A percentile compares a stretch with the other conserved stretches of the same genome.
Evolutionary conservation across 345 rosid genomes (phyloP).

Genomic region (Noccaea bulbosa): DNA sequence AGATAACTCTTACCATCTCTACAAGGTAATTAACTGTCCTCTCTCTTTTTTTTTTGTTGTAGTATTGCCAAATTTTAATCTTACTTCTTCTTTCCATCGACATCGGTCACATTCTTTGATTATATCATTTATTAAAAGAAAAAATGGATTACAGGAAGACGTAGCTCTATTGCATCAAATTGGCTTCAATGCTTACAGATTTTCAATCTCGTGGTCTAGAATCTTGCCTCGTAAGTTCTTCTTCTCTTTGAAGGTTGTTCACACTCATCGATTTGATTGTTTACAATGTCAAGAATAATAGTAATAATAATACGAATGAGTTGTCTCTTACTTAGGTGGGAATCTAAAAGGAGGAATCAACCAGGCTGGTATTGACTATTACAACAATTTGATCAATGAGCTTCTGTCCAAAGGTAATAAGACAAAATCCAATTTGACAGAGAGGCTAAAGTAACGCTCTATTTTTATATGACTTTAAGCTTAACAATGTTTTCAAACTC

Average conservation of each 20-base stretch:
- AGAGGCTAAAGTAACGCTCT: slow-evolving; percentile 13
- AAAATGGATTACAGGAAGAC: slow-evolving; percentile 48
- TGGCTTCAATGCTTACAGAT: slow-evolving; percentile 55
- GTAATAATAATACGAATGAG: not conserved
- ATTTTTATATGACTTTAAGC: not conserved
- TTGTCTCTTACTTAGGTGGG: slow-evolving; percentile 44
- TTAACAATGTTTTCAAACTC: not conserved
- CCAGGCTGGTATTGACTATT: slow-evolving; percentile 55
- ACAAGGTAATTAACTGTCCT: slow-evolving; percentile 39
- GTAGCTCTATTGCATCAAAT: slow-evolving; percentile 48
- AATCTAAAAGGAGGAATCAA: slow-evolving; percentile 55
- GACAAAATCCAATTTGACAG: slow-evolving; percentile 1
- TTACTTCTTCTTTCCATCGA: not conserved
- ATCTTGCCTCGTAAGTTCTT: slow-evolving; percentile 49
- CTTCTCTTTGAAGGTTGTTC: slow-evolving; percentile 17
- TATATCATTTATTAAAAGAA: not conserved
- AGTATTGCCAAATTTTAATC: not conserved
- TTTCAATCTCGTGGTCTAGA: slow-evolving; percentile 60
- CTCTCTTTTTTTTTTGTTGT: not conserved
- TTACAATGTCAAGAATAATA: not conserved
- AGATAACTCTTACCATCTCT: slow-evolving; percentile 50
- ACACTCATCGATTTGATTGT: slow-evolving; percentile 4
- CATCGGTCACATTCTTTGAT: not conserved
- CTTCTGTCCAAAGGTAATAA: slow-evolving; percentile 45
- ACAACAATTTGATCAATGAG: slow-evolving; percentile 59